phyloP scores from a whole-genome alignment of 2,329 filamentous ascomycete species.

The Fusarium camptoceras region DNA sequence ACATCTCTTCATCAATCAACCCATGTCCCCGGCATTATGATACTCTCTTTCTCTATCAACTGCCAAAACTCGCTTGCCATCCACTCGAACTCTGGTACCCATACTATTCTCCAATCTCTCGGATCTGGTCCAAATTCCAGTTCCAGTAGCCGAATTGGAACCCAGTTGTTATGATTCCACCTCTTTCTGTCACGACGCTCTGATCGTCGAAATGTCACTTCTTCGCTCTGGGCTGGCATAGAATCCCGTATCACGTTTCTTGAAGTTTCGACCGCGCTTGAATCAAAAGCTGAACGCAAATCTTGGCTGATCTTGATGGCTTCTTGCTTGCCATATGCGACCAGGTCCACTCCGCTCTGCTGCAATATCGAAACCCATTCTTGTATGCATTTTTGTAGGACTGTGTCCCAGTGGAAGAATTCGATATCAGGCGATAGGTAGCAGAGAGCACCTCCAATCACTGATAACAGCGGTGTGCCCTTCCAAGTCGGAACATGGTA shows the following conservation, averaged over 20 bases:
- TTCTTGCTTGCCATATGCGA: constrained; percentile 41
- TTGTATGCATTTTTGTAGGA: constrained; percentile 28
- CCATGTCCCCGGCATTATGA: constrained; percentile 46
- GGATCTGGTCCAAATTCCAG: constrained; percentile 23
- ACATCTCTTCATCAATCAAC: constrained; percentile 21
- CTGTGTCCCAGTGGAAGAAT: constrained; percentile 33
- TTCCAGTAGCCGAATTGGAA: constrained; percentile 40
- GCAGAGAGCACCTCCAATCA: constrained; percentile 45
- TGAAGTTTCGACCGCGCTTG: constrained; percentile 22
- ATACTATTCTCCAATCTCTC: constrained; percentile 41
- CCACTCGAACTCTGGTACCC: constrained; percentile 45
- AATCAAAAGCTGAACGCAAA: constrained; percentile 34
- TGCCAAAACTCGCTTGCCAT: constrained; percentile 47
- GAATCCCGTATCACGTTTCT: constrained; percentile 12
- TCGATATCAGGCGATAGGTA: constrained; percentile 27
- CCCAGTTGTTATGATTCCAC: constrained; percentile 32
- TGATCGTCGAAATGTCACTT: not conserved
- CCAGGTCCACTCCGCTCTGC: constrained; percentile 36
- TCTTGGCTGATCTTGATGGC: rapidly evolving
- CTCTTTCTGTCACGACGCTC: not conserved
- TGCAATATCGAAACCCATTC: constrained; percentile 26
- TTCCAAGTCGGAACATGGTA: constrained; percentile 42
- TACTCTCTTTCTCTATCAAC: constrained; percentile 19
- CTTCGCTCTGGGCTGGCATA: not conserved
- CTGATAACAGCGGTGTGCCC: constrained; percentile 40